Evolutionary conservation across 345 rosid species (phyloP), one percentile per base, ranked within the genome.

Genomic region (Eucalyptus regnans): DNA sequence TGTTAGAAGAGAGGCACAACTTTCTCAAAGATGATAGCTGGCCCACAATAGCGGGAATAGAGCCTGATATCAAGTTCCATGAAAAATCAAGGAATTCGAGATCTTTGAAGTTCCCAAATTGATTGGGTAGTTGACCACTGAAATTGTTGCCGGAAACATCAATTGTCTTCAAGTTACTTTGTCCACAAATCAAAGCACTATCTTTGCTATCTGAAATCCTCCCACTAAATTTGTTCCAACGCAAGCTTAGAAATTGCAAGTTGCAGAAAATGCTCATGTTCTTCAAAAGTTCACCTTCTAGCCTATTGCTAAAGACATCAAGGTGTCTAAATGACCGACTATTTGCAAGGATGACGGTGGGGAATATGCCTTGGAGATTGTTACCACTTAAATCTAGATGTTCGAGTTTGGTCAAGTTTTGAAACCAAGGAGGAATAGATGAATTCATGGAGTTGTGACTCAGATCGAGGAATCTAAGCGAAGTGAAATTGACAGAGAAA

Each of bases 181-280:
- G 31, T 60, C 31, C 68, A 60, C 68, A 60, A 60, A 60, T 27
- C 31, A 60, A 60, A 60, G 4, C 68, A 60, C 0, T 1, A 0
- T 60, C 68, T 12, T 27, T 0, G 0, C 4, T 60, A 1, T 1
- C 7, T 0, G 2, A 60, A 60, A 60, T 60, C 68, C 68, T 60
- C 68, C 68, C 68, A 60, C 31, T 60, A 60, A 60, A 60, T 25
- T 60, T 60, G 68, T 60, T 60, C 0, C 0, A 60, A 12, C 8
- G 8, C 68, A 60, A 27, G 0, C 0, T 0, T 60, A 60, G 68
- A 0, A 60, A 1, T 60, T 60, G 68, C 16, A 60, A 3, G 68
- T 0, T 0, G 0, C 68, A 60, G 4, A 60, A 60, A 60, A 1
- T 27, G 68, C 68, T 60, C 68, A 60, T 60, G 68, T 60, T 60